Percentiles rank a stretch among this genome's conserved stretches.
These are phyloP conservation scores for Ramaria rubella DNA, from an alignment of 768 basidiomycete genomes.

Conservation along the genomic window DNA sequence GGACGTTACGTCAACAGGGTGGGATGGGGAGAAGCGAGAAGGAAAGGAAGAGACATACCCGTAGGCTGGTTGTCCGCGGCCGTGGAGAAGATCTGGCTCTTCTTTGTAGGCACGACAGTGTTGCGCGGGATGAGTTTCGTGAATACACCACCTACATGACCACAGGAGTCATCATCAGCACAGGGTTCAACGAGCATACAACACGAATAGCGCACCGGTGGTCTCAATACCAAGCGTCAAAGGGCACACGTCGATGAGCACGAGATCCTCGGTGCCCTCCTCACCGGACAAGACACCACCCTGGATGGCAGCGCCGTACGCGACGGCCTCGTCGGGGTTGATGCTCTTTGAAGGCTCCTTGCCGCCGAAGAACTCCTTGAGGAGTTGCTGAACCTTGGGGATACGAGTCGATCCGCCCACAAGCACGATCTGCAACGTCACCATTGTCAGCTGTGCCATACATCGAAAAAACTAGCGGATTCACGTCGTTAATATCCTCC, in stretches of 20 bases:
- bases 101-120: slow-evolving; percentile 97
- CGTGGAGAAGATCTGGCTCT: slow-evolving; percentile 58
- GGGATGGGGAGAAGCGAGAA: slow-evolving; percentile 78
- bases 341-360: slow-evolving; percentile 98
- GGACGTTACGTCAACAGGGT: no score
- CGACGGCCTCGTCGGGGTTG: slow-evolving; percentile 99
- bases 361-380: slow-evolving; percentile 92
- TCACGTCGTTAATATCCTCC: slow-evolving; percentile 87
- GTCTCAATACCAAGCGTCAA: slow-evolving; percentile 99
- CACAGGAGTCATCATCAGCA: background rate
- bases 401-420: slow-evolving; percentile 99
- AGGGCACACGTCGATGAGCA: slow-evolving; percentile 95
- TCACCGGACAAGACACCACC: slow-evolving; percentile 97
- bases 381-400: slow-evolving; percentile 96
- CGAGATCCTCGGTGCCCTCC: slow-evolving; percentile 81
- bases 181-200: background rate
- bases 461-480: slow-evolving; percentile 14
- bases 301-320: slow-evolving; percentile 98
- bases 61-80: slow-evolving; percentile 21
- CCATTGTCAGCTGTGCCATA: background rate
- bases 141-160: slow-evolving; percentile 69
- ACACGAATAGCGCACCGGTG: slow-evolving; percentile 38
- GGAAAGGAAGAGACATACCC: slow-evolving; percentile 42
- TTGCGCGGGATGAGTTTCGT: slow-evolving; percentile 96
- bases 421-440: slow-evolving; percentile 56